These are phyloP conservation scores for Plantago ovata DNA, from an alignment of 257 asterid genomes.

Conservation along the genomic window DNA sequence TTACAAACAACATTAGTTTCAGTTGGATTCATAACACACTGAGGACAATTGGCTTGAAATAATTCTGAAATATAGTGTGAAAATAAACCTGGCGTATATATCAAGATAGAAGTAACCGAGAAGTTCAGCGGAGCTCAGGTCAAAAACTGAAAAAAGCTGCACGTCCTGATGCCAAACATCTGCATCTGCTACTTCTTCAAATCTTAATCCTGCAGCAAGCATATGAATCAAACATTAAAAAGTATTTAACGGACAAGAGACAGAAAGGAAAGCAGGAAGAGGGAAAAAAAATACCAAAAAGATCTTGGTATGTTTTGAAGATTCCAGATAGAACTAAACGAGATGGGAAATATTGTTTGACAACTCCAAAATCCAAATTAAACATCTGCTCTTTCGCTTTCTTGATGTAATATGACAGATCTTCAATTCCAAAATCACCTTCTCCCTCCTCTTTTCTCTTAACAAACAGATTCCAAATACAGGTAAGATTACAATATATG, in stretches of 20 bases:
- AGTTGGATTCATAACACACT: slow-evolving; percentile 16
- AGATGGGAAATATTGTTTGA: slow-evolving; percentile 80
- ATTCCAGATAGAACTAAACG: slow-evolving; percentile 85
- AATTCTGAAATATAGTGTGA: slow-evolving; percentile 1
- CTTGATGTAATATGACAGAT: slow-evolving; percentile 69
- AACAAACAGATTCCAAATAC: slow-evolving; percentile 23
- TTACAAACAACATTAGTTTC: slow-evolving; percentile 22
- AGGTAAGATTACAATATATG: slow-evolving; percentile 9
- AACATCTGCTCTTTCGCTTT: slow-evolving; percentile 61
- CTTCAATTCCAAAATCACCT: slow-evolving; percentile 74
- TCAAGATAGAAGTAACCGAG: slow-evolving; percentile 88
- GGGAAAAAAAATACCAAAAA: slow-evolving; percentile 57
- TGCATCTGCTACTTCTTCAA: slow-evolving; percentile 65
- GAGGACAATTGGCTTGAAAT: slow-evolving; percentile 1
- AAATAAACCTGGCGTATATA: slow-evolving; percentile 64
- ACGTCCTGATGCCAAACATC: slow-evolving; percentile 87
- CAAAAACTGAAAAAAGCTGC: slow-evolving; percentile 76
- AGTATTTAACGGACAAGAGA: slow-evolving; percentile 9
- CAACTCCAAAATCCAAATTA: slow-evolving; percentile 70
- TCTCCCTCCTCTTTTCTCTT: slow-evolving; percentile 89
- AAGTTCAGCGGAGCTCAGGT: slow-evolving; percentile 69
- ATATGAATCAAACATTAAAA: slow-evolving; percentile 18
- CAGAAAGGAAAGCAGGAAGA: not conserved
- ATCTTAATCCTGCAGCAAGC: slow-evolving; percentile 60
- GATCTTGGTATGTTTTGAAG: slow-evolving; percentile 89